A percentile compares a stretch with the other conserved stretches of the same genome.
Conservation (phyloP, 352 stramenopile species). For the Phytophthora fragariaefolia region DNA sequence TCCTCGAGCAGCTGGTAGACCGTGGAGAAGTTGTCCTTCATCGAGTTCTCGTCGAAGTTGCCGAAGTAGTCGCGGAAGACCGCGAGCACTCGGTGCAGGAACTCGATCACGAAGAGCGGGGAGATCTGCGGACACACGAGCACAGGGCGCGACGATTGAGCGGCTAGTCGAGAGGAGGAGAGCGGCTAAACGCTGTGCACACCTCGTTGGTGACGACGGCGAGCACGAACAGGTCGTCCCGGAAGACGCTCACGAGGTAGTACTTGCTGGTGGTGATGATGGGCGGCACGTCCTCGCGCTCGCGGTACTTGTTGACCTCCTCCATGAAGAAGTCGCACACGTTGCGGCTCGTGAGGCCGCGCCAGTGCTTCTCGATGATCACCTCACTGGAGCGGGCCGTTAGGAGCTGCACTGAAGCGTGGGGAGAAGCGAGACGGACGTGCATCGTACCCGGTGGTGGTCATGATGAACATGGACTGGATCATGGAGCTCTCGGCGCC, state of each 20-base stretch:
- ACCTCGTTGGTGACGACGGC: slow-evolving; percentile 95
- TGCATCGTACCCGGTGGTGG: slow-evolving; percentile 82
- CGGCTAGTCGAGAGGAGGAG: background rate
- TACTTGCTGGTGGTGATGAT: slow-evolving; percentile 90
- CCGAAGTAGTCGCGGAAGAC: slow-evolving; percentile 98
- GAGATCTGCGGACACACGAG: slow-evolving; percentile 57
- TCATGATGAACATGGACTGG: slow-evolving; percentile 98
- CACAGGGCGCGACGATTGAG: background rate
- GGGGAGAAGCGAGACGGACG: background rate
- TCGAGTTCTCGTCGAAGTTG: slow-evolving; percentile 94
- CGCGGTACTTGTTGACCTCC: slow-evolving; percentile 93
- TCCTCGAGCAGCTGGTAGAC: slow-evolving; percentile 96
- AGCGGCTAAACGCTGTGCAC: background rate
- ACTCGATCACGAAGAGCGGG: slow-evolving; percentile 95
- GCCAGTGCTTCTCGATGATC: slow-evolving; percentile 99
- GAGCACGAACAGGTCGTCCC: slow-evolving; percentile 96
- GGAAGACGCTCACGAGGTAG: slow-evolving; percentile 93
- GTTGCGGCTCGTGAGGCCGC: slow-evolving; percentile 93
- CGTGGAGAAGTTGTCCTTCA: slow-evolving; percentile 99
- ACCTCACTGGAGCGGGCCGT: slow-evolving; percentile 82
- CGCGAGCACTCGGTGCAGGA: slow-evolving; percentile 95
- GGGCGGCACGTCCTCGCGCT: slow-evolving; percentile 88
- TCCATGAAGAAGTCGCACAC: slow-evolving; percentile 99
- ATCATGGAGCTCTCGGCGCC: slow-evolving; percentile 82
- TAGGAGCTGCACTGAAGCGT: slow-evolving; percentile 8